Evolutionary conservation across 2,329 filamentous ascomycete species (phyloP), one percentile per base, ranked within the genome.

Genomic region (Paraphaeosphaeria minitans): DNA sequence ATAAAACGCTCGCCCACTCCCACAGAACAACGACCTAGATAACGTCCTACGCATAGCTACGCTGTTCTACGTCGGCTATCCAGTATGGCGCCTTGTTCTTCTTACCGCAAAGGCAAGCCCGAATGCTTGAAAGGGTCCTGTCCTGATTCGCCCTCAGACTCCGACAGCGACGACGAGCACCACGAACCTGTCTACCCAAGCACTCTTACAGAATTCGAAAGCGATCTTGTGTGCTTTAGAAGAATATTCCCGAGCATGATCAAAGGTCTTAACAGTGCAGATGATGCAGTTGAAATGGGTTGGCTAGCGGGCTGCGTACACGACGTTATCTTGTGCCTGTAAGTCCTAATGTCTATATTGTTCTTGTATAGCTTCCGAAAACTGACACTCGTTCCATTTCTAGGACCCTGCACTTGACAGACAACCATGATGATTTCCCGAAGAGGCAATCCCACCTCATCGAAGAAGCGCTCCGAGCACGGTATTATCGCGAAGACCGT

Each of bases 271-370:
- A 14, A 31, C 0, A 16, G 10, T 14, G 39, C 56, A 31, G 29
- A 51, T 3, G 37, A 46, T 19, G 21, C 29, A 3, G 57, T 53
- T 50, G 53, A 57, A 24, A 41, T 35, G 13, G 57, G 57, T 5
- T 59, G 51, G 57, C 24, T 59, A 13, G 39, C 55, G 7, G 56
- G 57, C 14, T 57, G 49, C 46, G n/a, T 62, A 39, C 39, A 48
- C 12, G 39, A 59, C 14, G 37, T 58, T 6, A 31, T 55, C 10
- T 9, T 22, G 6, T 57, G 54, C 21, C 48, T 60, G 46, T 51
- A 39, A 51, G 48, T 51, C n/a, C 24, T 10, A 5, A 27, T 51
- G 31, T n/a, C n/a, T 8, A n/a, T 39, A n/a, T 39, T 9, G 37
- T 39, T 6, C 19, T 13, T 43, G 19, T 7, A 43, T 7, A 12